phyloP scores from a whole-genome alignment of 306 rosid species.

The Cucurbita ficifolia region DNA sequence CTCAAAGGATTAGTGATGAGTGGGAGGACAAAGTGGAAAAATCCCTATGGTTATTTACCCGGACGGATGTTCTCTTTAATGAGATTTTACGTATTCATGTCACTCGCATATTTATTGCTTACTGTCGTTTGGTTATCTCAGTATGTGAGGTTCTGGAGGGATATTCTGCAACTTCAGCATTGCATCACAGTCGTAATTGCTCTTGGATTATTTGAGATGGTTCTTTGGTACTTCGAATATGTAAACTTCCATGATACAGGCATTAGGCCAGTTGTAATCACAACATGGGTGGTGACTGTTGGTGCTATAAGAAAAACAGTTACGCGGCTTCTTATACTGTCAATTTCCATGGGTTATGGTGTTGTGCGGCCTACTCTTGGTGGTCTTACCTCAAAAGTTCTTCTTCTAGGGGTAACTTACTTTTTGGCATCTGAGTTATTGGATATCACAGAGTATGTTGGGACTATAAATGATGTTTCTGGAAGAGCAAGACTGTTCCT shows the following conservation, averaged over 20 bases:
- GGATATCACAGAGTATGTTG: slow-evolving; percentile 80
- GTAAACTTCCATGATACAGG: slow-evolving; percentile 72
- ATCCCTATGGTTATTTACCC: slow-evolving; percentile 77
- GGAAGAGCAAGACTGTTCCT: slow-evolving; percentile 85
- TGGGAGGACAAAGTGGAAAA: slow-evolving; percentile 87
- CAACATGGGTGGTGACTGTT: slow-evolving; percentile 82
- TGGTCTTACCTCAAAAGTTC: slow-evolving; percentile 90
- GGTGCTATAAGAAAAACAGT: slow-evolving; percentile 72
- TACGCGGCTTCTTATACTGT: slow-evolving; percentile 67
- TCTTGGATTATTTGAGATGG: slow-evolving; percentile 87
- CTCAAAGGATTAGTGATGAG: slow-evolving; percentile 68
- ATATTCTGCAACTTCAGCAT: slow-evolving; percentile 86
- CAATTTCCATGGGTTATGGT: slow-evolving; percentile 93
- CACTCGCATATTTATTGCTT: slow-evolving; percentile 49
- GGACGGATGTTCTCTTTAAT: slow-evolving; percentile 88
- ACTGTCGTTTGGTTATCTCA: slow-evolving; percentile 72
- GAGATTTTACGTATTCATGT: slow-evolving; percentile 68
- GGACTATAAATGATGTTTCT: slow-evolving; percentile 77
- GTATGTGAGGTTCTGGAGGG: slow-evolving; percentile 80
- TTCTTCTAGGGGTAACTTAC: slow-evolving; percentile 74
- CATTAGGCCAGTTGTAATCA: slow-evolving; percentile 56
- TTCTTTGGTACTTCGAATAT: slow-evolving; percentile 84
- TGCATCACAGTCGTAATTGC: slow-evolving; percentile 66
- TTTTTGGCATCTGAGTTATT: slow-evolving; percentile 75
- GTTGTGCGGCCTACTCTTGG: slow-evolving; percentile 97